phyloP scores from a whole-genome alignment of 345 rosid genomes.

The Ceriops tagal region DNA sequence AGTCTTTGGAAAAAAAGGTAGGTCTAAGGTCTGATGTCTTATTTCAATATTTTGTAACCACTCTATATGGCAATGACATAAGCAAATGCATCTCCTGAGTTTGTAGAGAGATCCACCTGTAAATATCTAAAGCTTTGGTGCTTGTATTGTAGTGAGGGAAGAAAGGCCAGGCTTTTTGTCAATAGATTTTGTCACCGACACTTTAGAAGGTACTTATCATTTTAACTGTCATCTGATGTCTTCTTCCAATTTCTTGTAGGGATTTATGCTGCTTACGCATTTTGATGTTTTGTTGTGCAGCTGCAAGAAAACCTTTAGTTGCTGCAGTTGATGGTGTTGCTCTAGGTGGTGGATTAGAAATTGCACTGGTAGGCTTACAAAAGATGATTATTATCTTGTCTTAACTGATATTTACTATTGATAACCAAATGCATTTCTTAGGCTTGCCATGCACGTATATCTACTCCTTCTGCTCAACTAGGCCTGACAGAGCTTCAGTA shows the following conservation, averaged over 20 bases:
- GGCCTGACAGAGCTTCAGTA: constrained; percentile 22
- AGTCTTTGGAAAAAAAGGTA: constrained; percentile 19
- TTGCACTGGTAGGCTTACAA: constrained; percentile 14
- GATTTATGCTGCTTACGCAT: neutral
- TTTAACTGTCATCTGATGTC: neutral
- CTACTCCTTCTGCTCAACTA: constrained; percentile 19
- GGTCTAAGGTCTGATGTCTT: neutral
- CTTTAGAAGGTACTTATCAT: constrained; percentile 6
- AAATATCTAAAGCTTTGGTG: neutral
- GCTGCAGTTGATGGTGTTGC: constrained; percentile 24
- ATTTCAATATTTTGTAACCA: neutral
- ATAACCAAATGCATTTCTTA: neutral
- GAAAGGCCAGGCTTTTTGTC: constrained; percentile 19
- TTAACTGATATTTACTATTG: neutral
- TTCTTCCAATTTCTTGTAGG: no score
- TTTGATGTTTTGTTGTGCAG: neutral
- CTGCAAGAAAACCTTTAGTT: constrained; percentile 26
- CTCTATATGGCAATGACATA: no score
- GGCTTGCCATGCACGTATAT: constrained; percentile 25
- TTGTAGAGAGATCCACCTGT: no score
- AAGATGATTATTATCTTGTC: neutral
- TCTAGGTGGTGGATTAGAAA: constrained; percentile 28
- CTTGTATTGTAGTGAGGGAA: neutral
- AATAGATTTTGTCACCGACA: constrained; percentile 17
- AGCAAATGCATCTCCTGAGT: no score